Base-by-base conservation (phyloP, 1,284 basidiomycete genomes). In the Xerocomus amazonicus region DNA sequence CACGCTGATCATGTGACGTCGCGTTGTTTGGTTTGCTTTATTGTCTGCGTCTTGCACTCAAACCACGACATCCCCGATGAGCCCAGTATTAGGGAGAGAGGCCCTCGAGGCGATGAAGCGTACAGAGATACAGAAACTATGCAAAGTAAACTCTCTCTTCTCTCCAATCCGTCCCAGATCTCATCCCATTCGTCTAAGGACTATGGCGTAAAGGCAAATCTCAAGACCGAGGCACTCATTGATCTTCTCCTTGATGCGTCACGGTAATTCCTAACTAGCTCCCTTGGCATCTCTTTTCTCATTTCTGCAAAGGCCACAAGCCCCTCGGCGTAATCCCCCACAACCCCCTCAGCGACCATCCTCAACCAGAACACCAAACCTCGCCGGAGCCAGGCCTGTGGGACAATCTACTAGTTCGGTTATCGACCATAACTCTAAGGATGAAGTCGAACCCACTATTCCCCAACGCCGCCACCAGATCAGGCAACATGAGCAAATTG, bases 211-310 rank as follows among this genome's bases (percentile, higher is more conserved):
- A 84, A 78, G 66, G 86, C 87, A 43, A 89, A 89, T 66, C 77
- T 89, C 62, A 90, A 87, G 71, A 79, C 84, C 23, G 85, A 87
- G 58, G 80, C 80, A 40, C 70, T 90, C 54, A 87, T 90, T 59
- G 82, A 88, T 59, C 71, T 86, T n/a, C 70, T 89, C 13, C 68
- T 87, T 12, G 78, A 83, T 57, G 73, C 79, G 50, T 65, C 66
- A 2, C 73, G 76, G 74, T 81, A 57, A 55, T 73, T 35, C 23
- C 17, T 17, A 19, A 10, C 36, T 38, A 10, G 17, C 23, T 26
- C 38, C 19, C 42, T 44, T 34, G 13, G 7, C 46, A 23, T 38
- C 46, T 34, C 34, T 51, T 37, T 34, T 54, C 29, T 56, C 19
- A 54, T 59, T 52, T 53, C 43, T 31, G 37, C 37, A 27, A 48